Evolutionary conservation across 441 rosid genomes (phyloP).

Genomic region (Manihot esculenta): DNA sequence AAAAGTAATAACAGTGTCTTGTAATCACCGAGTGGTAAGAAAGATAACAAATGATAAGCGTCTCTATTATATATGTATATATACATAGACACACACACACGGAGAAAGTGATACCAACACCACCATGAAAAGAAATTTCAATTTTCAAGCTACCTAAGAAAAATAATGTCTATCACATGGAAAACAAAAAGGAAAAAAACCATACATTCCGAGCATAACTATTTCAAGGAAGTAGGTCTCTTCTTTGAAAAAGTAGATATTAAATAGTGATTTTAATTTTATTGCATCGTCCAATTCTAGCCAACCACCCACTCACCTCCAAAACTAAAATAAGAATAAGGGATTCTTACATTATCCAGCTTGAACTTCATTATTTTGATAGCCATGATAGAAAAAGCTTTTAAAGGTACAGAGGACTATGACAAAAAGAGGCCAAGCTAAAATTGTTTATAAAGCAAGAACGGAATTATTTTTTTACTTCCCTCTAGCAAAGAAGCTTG

Average conservation of each 20-base stretch:
- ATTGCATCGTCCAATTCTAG: background rate
- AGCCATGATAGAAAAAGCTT: background rate
- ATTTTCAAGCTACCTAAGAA: too few relatives aligned
- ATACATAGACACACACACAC: too few relatives aligned
- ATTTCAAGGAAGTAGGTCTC: background rate
- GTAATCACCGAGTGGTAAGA: conserved; percentile 19
- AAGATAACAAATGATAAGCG: too few relatives aligned
- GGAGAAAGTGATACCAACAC: too few relatives aligned
- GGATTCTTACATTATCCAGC: background rate
- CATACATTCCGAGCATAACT: too few relatives aligned
- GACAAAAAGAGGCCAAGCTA: background rate
- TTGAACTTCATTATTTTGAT: conserved; percentile 5
- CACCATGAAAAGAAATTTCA: too few relatives aligned
- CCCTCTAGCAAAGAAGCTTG: too few relatives aligned
- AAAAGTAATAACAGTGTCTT: background rate
- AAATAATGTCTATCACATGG: too few relatives aligned
- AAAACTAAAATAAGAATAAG: background rate
- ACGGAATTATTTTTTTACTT: background rate
- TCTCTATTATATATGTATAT: too few relatives aligned
- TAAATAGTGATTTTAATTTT: background rate
- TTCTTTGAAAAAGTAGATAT: too few relatives aligned
- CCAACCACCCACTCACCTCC: conserved; percentile 4
- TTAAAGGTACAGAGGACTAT: too few relatives aligned
- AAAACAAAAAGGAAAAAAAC: too few relatives aligned
- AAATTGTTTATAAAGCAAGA: background rate